These are phyloP conservation scores for Phylloporus sp. DNA, from an alignment of 768 basidiomycete species.

Conservation along the genomic window DNA sequence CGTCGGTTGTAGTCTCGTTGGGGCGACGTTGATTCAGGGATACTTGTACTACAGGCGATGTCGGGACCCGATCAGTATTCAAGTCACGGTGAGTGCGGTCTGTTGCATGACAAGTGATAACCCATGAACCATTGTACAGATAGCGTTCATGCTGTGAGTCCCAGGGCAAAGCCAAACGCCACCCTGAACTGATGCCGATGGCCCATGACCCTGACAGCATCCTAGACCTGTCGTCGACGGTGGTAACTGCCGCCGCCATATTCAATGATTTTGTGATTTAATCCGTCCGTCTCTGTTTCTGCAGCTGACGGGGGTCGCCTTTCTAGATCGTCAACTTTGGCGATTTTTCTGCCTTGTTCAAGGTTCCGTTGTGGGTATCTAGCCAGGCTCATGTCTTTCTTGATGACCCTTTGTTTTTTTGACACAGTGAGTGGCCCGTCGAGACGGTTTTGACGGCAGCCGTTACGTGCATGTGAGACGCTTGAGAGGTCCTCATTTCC, in stretches of 20 bases:
- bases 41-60: slow-evolving; percentile 2
- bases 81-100: neutral
- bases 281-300: neutral
- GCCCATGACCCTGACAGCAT: neutral
- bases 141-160: slow-evolving; percentile 1
- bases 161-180: neutral
- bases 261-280: slow-evolving; percentile 3
- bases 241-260: neutral
- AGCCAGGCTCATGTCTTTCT: too few relatives aligned
- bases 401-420: too few relatives aligned
- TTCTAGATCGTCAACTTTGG: slow-evolving; percentile 1
- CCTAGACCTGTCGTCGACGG: slow-evolving; percentile 1
- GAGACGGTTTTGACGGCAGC: neutral
- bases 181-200: neutral
- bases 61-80: neutral
- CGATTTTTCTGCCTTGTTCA: neutral
- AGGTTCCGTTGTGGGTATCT: slow-evolving; percentile 2
- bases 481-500: neutral
- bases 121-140: too few relatives aligned
- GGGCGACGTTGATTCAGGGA: slow-evolving; percentile 3
- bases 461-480: slow-evolving; percentile 2
- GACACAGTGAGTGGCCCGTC: neutral
- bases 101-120: too few relatives aligned
- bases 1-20: neutral
- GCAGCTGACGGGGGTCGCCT: neutral